These are phyloP conservation scores for Colletotrichum eremochloae DNA, from an alignment of 2,329 filamentous ascomycete genomes.

Conservation along the genomic window DNA sequence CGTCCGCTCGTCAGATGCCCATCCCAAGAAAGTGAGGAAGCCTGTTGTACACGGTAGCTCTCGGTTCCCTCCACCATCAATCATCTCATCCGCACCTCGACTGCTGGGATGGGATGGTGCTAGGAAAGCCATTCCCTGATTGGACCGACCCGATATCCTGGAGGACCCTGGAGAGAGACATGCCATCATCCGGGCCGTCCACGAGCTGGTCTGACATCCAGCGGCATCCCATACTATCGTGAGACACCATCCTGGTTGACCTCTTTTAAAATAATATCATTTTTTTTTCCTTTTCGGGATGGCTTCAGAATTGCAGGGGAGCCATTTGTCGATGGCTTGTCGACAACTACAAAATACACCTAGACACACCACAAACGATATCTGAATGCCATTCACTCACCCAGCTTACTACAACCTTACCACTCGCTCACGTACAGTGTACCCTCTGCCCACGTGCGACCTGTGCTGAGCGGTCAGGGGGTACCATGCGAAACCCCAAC, in stretches of 20 bases:
- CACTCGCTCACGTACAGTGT: background rate
- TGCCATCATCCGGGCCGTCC: constrained; percentile 30
- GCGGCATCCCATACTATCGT: constrained; percentile 32
- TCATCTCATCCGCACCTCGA: background rate
- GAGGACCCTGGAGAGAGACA: constrained; percentile 28
- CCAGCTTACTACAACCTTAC: background rate
- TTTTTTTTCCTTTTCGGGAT: constrained; percentile 8
- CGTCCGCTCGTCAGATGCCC: constrained; percentile 18
- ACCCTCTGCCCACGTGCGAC: background rate
- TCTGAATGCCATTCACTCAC: background rate
- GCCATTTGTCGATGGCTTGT: background rate
- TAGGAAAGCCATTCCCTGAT: constrained; percentile 11
- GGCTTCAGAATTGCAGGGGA: background rate
- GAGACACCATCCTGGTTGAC: constrained; percentile 27
- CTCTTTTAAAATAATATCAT: background rate
- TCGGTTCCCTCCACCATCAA: constrained; percentile 5
- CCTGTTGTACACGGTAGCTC: background rate
- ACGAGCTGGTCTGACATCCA: constrained; percentile 23
- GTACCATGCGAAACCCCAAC: background rate
- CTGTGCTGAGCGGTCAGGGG: background rate
- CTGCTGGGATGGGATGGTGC: background rate
- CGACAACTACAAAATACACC: background rate
- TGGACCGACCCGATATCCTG: constrained; percentile 17
- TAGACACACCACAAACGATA: background rate
- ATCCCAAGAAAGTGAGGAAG: background rate